Percentiles rank a stretch among this genome's conserved stretches.
phyloP scores from a whole-genome alignment of 345 rosid genomes.

The Ricinus communis region DNA sequence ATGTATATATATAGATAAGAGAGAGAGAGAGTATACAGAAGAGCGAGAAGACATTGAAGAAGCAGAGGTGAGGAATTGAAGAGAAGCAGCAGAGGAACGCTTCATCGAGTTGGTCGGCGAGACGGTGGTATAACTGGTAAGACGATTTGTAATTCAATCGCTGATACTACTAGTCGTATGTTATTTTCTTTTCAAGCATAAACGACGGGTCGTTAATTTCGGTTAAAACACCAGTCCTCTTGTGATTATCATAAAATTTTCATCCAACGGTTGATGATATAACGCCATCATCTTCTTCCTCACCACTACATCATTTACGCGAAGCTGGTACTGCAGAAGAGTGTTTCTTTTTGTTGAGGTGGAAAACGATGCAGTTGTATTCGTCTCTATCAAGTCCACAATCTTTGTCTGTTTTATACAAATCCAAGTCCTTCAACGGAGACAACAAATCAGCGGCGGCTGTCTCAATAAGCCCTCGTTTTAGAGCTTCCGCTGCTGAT shows the following conservation, averaged over 20 bases:
- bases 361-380: constrained; percentile 53
- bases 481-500: constrained; percentile 72
- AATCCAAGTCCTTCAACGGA: constrained; percentile 35
- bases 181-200: neutral
- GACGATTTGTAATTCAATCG: neutral
- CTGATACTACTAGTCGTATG: neutral
- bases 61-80: constrained; percentile 30
- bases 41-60: constrained; percentile 50
- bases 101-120: constrained; percentile 30
- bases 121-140: neutral
- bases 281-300: neutral
- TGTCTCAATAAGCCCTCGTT: constrained; percentile 34
- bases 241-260: neutral
- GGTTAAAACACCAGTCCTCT: neutral
- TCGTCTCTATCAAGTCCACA: constrained; percentile 39
- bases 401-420: constrained; percentile 32
- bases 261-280: neutral
- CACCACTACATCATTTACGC: too few species aligned
- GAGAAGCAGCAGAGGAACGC: constrained; percentile 22
- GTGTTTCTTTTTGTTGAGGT: neutral
- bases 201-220: neutral
- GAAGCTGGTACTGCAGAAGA: too few species aligned
- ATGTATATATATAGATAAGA: too few species aligned
- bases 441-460: constrained; percentile 21
- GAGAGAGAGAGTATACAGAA: constrained; percentile 36